These are phyloP conservation scores for Suillus spraguei DNA, from an alignment of 768 basidiomycete genomes.

Conservation along the genomic window DNA sequence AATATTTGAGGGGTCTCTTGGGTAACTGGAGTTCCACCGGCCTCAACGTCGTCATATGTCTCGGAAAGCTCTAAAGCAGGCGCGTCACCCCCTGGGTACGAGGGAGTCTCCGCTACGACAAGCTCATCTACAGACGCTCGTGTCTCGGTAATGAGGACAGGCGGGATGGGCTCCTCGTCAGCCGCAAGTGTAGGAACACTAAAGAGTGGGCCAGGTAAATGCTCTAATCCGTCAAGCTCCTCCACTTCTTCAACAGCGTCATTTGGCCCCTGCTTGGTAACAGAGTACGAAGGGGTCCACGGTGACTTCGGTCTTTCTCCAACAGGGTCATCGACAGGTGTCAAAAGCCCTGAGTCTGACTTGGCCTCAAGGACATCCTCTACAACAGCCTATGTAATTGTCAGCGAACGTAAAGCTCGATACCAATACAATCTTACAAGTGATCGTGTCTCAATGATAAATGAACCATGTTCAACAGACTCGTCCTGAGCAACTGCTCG, in stretches of 20 bases:
- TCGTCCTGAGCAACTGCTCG: conserved; percentile 6
- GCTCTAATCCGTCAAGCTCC: conserved; percentile 15
- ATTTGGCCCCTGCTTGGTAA: conserved; percentile 32
- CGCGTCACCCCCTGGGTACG: not conserved
- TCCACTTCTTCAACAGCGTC: conserved; percentile 13
- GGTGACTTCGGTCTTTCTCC: conserved; percentile 33
- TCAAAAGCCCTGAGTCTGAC: conserved; percentile 7
- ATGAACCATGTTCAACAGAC: conserved; percentile 19
- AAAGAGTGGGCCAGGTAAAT: conserved; percentile 7
- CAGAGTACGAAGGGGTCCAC: conserved; percentile 41
- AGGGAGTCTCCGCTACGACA: conserved; percentile 3
- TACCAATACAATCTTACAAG: not conserved
- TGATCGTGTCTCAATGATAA: conserved; percentile 9
- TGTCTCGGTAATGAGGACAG: conserved; percentile 8
- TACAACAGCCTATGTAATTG: not conserved
- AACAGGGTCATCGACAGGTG: conserved; percentile 5
- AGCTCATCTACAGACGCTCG: conserved; percentile 6
- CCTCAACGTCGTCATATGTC: not conserved
- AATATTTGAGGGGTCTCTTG: conserved; percentile 14
- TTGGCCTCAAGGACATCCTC: conserved; percentile 2
- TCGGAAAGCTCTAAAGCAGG: not conserved
- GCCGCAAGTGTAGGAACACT: not conserved
- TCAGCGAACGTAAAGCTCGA: not conserved
- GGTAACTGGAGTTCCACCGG: not conserved
- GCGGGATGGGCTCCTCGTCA: conserved; percentile 6